Percentiles rank a stretch among this genome's conserved stretches.
Evolutionary conservation across 371 early-diverging fungal species (phyloP).

Genomic region (Mortierella sp.): DNA sequence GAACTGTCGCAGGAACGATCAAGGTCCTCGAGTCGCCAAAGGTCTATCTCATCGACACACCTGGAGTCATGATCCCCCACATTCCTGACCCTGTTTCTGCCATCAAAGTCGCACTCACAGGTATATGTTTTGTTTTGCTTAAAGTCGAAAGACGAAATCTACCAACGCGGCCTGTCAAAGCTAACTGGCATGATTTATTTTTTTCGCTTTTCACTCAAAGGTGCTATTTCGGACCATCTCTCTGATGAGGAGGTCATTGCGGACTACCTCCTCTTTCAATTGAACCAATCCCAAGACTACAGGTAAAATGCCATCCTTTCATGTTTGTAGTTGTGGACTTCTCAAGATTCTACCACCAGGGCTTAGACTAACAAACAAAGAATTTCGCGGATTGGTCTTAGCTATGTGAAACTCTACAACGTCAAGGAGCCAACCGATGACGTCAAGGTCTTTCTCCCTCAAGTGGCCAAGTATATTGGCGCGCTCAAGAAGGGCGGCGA

Average conservation of each 20-base stretch:
- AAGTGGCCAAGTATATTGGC: constrained; percentile 81
- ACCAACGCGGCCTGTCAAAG: not conserved
- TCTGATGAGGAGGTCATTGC: constrained; percentile 87
- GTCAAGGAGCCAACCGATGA: constrained; percentile 78
- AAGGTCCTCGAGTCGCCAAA: constrained; percentile 89
- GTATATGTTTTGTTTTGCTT: constrained; percentile 29
- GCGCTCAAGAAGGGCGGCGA: constrained; percentile 83
- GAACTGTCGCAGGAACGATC: constrained; percentile 84
- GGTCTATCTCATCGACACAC: constrained; percentile 93
- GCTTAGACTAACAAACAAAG: not conserved
- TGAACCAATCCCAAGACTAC: constrained; percentile 72
- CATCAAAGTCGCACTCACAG: constrained; percentile 87
- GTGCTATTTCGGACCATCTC: constrained; percentile 90
- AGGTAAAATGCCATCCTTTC: constrained; percentile 49
- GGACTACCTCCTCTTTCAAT: constrained; percentile 88
- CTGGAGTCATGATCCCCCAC: constrained; percentile 91
- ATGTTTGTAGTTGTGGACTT: not conserved
- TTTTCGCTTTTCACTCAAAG: constrained; percentile 47
- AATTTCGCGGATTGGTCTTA: constrained; percentile 10
- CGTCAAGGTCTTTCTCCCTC: constrained; percentile 68
- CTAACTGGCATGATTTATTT: not conserved
- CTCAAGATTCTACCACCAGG: not conserved
- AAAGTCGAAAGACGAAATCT: not conserved
- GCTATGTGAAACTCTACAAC: constrained; percentile 63
- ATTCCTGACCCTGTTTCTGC: constrained; percentile 83